These are phyloP conservation scores for Paspalum vaginatum DNA, from an alignment of 176 grass and related monocot species.

Conservation along the genomic window DNA sequence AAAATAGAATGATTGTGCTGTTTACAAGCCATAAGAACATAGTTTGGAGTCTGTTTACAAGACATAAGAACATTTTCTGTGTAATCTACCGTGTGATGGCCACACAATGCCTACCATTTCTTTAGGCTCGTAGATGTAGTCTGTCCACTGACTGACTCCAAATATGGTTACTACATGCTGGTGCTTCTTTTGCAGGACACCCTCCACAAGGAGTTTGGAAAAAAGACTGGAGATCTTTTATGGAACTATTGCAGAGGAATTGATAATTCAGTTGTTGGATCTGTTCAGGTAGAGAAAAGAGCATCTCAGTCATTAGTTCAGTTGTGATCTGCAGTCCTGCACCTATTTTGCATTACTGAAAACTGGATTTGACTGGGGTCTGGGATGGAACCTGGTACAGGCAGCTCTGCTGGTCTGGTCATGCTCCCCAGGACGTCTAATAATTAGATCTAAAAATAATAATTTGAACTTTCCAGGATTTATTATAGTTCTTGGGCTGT, in stretches of 20 bases:
- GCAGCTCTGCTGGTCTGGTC: not conserved
- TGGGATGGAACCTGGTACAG: not conserved
- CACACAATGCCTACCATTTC: slow-evolving; percentile 10
- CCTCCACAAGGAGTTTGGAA: slow-evolving; percentile 84
- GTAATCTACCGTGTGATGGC: slow-evolving; percentile 17
- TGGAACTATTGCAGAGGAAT: slow-evolving; percentile 99
- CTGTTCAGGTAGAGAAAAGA: slow-evolving; percentile 71
- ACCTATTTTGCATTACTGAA: slow-evolving; percentile 26
- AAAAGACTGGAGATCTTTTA: slow-evolving; percentile 80
- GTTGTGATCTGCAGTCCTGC: not conserved
- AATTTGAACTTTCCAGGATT: not conserved
- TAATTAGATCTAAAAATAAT: not conserved
- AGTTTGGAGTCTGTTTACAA: slow-evolving; percentile 13
- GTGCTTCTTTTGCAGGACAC: slow-evolving; percentile 60
- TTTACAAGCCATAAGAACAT: slow-evolving; percentile 23
- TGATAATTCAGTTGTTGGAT: slow-evolving; percentile 79
- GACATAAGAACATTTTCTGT: slow-evolving; percentile 26
- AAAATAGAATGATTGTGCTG: not conserved
- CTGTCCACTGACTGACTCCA: slow-evolving; percentile 27
- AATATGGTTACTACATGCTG: slow-evolving; percentile 22
- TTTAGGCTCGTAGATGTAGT: slow-evolving; percentile 28
- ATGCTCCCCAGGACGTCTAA: not conserved
- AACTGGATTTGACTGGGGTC: not conserved
- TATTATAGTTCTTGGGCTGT: not conserved
- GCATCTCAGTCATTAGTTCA: not conserved